These are phyloP conservation scores for Jaenimonas drosophilae DNA, from an alignment of 208 protist species.

Conservation along the genomic window DNA sequence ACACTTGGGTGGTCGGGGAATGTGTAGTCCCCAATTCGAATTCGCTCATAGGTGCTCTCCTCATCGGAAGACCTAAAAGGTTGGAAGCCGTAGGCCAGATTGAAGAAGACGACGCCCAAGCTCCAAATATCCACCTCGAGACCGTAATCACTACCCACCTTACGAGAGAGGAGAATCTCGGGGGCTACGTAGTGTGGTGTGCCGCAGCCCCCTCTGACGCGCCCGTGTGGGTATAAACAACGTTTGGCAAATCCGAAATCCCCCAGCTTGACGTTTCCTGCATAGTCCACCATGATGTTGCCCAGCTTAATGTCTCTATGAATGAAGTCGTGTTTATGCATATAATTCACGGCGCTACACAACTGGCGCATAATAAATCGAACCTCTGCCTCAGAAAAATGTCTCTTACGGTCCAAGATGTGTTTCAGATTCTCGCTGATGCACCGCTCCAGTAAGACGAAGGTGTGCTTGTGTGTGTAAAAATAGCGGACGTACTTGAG, in stretches of 20 bases:
- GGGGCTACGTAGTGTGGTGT: conserved; percentile 96
- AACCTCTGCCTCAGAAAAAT: conserved; percentile 38
- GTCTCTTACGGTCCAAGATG: conserved; percentile 20
- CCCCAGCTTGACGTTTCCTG: conserved; percentile 79
- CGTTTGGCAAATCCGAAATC: conserved; percentile 91
- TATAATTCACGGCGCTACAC: conserved; percentile 74
- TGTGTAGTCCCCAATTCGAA: conserved; percentile 37
- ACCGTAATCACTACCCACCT: conserved; percentile 64
- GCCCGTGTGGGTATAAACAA: conserved; percentile 9
- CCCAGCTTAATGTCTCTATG: conserved; percentile 89
- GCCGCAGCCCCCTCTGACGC: conserved; percentile 85
- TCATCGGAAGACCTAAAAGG: conserved; percentile 78
- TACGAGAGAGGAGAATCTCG: conserved; percentile 50
- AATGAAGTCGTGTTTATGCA: conserved; percentile 49
- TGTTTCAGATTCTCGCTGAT: conserved; percentile 38
- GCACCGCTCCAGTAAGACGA: conserved; percentile 68
- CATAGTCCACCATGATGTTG: conserved; percentile 81
- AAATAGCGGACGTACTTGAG: conserved; percentile 42
- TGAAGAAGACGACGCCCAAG: conserved; percentile 89
- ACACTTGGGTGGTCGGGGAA: conserved; percentile 69
- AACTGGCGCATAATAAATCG: conserved; percentile 84
- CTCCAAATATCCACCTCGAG: conserved; percentile 94
- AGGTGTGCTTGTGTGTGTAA: conserved; percentile 11
- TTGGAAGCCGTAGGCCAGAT: conserved; percentile 67
- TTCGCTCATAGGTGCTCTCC: conserved; percentile 41